Base-by-base conservation (phyloP, 108 stramenopile species). In the Pseudonitzschia delicatissima region DNA sequence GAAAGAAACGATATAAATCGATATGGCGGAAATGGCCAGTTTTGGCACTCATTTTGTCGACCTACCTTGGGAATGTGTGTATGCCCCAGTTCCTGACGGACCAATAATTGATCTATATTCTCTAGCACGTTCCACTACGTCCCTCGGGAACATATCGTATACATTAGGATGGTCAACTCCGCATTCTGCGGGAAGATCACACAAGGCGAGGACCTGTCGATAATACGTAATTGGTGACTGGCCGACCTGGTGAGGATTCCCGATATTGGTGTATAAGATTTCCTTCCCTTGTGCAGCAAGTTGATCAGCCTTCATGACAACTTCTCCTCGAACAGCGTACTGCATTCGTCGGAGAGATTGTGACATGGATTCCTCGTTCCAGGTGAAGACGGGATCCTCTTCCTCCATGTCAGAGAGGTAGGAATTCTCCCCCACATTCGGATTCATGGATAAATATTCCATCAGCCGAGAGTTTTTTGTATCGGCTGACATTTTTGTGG, bases 201-300 rank as follows among this genome's bases (percentile, higher is more conserved):
- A 87, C 35, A 96, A 83, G 8, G 96, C 86, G 12, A 96, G 58
- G 0, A 97, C 94, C 67, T 96, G 85, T 0, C 97, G 77, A 59
- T 77, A 83, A 58, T 86, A 98, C 0, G 85, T 80, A 40, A 97
- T 74, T 6, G 97, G 95, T 57, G 81, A 63, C 71, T 98, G 97
- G 27, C 91, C 85, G 29, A 96, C 90, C 7, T 93, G 77, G 65
- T 98, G 97, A 23, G 97, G 97, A 82, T 98, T 98, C 13, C 97
- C 97, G 34, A 96, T 94, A 69, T 98, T 96, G 45, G 92, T 96
- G 63, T 90, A 90, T 13, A 74, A 31, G 7, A 74, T 64, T 55
- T 74, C 62, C 21, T 53, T 26, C 12, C 72, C 81, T 59, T 86
- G 74, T 47, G 85, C 77, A 15, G 82, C 82, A 68, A 87, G 61